Evolutionary conservation across 441 rosid genomes (phyloP).

Genomic region (California macrophylla): DNA sequence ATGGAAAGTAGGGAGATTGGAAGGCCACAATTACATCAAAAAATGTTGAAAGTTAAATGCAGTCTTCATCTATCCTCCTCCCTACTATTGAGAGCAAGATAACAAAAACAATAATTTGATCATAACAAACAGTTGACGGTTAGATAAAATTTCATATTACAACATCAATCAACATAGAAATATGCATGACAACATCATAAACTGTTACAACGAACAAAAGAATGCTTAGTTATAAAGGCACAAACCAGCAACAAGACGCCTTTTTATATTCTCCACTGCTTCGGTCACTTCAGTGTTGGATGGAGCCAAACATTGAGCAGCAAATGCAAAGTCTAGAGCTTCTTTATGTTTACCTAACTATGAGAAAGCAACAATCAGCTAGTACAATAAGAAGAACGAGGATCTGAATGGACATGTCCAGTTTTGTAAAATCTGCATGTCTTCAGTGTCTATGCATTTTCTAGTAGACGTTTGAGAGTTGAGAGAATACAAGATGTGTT

Average conservation of each 20-base stretch:
- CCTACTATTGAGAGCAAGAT: not conserved
- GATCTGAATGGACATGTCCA: not conserved
- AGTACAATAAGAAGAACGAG: constrained; percentile 5
- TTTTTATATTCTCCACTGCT: constrained; percentile 56
- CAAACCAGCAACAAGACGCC: constrained; percentile 68
- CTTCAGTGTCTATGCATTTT: not conserved
- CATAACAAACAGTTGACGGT: not conserved
- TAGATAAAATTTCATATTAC: not conserved
- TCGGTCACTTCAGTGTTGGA: constrained; percentile 46
- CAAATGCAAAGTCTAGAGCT: constrained; percentile 80
- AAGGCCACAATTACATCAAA: no score
- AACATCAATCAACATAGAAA: not conserved
- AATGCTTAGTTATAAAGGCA: constrained; percentile 17
- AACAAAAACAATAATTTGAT: not conserved
- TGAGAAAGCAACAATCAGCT: constrained; percentile 23
- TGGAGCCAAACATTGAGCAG: constrained; percentile 55
- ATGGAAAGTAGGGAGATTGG: no score
- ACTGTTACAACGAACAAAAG: not conserved
- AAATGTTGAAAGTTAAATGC: not conserved
- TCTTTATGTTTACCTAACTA: constrained; percentile 77
- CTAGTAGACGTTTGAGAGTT: not conserved
- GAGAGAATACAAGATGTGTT: not conserved
- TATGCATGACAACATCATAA: not conserved
- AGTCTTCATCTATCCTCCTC: not conserved
- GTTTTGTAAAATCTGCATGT: not conserved